Base-by-base conservation (phyloP, 2,329 filamentous ascomycete species). In the Erysiphe neolycopersici region DNA sequence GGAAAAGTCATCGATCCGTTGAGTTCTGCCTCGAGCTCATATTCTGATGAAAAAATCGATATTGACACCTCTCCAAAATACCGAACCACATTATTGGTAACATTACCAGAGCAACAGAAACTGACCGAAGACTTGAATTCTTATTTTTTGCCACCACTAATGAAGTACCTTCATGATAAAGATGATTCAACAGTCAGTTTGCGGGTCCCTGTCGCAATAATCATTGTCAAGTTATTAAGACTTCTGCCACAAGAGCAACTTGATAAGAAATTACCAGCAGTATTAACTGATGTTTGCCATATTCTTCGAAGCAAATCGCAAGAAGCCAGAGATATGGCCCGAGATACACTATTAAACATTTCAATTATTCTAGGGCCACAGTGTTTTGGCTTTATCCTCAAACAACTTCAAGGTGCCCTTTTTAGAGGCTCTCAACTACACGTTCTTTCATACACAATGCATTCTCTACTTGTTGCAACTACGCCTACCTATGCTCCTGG, bases 151-250 rank as follows among this genome's bases (percentile, higher is more conserved):
- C 83, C 87, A 0, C 71, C 79, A 16, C 62, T 98, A 30, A 68
- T 77, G n/a, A 71, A 74, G 39, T 89, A 93, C 56, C 69, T 95
- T 26, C 85, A 94, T 53, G 76, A 92, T 53, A 95, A 94, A 59
- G 82, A 95, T 49, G 89, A 98, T 57, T 76, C 83, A 1, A 85
- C 84, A 42, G 87, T 98, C 59, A 93, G 85, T 61, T 72, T 89
- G 43, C 81, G 89, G 58, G 78, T 94, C 31, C 85, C 87, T 0
- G 79, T 93, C 5, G 85, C 84, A 22, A 72, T 94, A 32, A 83
- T 89, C 26, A 72, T 87, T 38, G 79, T 92, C 47, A 93, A 93
- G 59, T 67, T 95, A 14, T 64, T 98, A 43, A 79, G 79, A 47
- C 63, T 93, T 16, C 67, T 98, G 19, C 79, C 89, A 0, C 63